Percentiles rank a stretch among this genome's conserved stretches.
phyloP scores from a whole-genome alignment of 2,329 filamentous ascomycete species.

The Talaromyces sp. region DNA sequence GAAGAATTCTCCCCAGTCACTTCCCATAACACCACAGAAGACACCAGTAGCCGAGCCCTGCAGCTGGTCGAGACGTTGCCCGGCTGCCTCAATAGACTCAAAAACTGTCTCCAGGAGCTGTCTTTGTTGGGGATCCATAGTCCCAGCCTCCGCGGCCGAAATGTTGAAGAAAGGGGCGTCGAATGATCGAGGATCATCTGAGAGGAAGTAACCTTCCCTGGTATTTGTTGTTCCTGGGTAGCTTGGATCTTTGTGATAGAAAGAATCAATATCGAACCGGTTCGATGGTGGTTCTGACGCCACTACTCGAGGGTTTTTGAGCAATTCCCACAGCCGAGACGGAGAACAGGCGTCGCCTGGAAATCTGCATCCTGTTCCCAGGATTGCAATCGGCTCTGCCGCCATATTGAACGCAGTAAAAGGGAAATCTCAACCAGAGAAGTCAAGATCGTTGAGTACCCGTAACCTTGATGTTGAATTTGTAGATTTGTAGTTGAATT shows the following conservation, averaged over 20 bases:
- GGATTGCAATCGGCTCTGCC: constrained; percentile 6
- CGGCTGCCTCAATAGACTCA: constrained; percentile 28
- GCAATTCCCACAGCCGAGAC: constrained; percentile 10
- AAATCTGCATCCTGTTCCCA: constrained; percentile 8
- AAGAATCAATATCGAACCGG: constrained; percentile 13
- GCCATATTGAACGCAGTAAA: neutral
- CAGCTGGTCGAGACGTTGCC: constrained; percentile 16
- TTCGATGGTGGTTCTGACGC: neutral
- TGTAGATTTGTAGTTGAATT: neutral
- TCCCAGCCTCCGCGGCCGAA: constrained; percentile 20
- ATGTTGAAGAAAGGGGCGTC: constrained; percentile 23
- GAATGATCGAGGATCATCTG: constrained; percentile 18
- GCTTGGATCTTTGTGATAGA: constrained; percentile 24
- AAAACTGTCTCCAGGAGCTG: constrained; percentile 35
- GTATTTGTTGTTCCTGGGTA: constrained; percentile 25
- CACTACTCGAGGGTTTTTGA: constrained; percentile 12
- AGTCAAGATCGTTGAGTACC: neutral
- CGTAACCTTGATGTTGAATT: neutral
- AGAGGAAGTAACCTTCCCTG: constrained; percentile 19
- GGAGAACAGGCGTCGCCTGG: neutral
- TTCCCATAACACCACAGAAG: constrained; percentile 21
- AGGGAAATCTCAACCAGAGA: neutral
- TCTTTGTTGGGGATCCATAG: constrained; percentile 27
- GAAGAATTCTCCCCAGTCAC: constrained; percentile 21
- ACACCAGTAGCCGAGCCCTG: constrained; percentile 23